Base-by-base conservation (phyloP, 1,139 yeast species). In the Suhomyces terraborum region DNA sequence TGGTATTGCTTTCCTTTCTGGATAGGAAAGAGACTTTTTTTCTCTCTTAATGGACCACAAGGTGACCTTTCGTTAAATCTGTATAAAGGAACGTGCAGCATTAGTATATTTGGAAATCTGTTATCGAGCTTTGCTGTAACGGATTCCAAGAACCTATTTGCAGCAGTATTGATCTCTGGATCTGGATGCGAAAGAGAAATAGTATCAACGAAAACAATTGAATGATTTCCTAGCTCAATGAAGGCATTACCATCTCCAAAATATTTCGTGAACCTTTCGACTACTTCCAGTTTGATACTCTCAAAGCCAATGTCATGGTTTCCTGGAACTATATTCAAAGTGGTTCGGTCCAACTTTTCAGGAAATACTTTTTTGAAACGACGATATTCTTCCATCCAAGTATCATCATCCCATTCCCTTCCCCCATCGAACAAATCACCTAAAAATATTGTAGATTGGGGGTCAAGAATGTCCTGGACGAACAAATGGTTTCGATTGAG, bases 391-490 rank as follows among this genome's bases (percentile, higher is more conserved):
- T 71, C 65, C 25, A 75, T 56, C 97, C 98, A 93, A 16, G 63
- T 68, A 2, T 52, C 48, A 4, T 65, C 69, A 6, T 72, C 72
- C 95, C 96, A 89, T 47, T 87, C 88, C 43, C 98, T 72, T 0
- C 98, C 98, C 10, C 98, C 98, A 61, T 93, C 98, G 56, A 91
- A 88, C 44, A 91, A 64, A 58, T 93, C 98, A 0, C 98, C 98
- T 33, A 93, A 66, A 56, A 88, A 93, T 5, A 91, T 63, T 1
- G 82, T 80, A 3, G 88, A 69, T 54, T 91, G 85, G 0, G 98
- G 96, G 36, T 81, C 79, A 40, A 93, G 69, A 3, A 65, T 52
- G 7, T 65, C 53, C 50, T 86, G 84, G 37, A 86, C 67, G 42
- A 73, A 70, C 44, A 75, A 75, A 77, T 89, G 86, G 55, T 91